A percentile compares a stretch with the other conserved stretches of the same genome.
Conservation (phyloP, 2,329 filamentous ascomycete genomes). For the Colletotrichum cordylinicola region DNA sequence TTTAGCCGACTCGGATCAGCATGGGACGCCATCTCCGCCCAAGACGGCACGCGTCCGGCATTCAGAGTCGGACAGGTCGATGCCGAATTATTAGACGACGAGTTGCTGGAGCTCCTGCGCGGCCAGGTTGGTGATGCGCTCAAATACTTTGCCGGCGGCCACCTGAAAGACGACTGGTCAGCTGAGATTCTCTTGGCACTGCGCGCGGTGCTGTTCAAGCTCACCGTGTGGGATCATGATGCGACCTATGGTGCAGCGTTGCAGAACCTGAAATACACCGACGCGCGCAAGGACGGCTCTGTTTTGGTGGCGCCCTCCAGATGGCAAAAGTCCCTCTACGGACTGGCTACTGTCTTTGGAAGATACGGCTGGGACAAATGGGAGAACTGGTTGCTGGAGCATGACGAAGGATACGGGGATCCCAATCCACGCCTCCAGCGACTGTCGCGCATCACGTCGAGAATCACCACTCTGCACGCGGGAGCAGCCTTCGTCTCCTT, state of each 20-base stretch:
- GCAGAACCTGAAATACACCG: conserved; percentile 89
- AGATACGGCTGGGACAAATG: conserved; percentile 91
- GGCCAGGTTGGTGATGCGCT: conserved; percentile 86
- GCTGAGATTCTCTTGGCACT: conserved; percentile 83
- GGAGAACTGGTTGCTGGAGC: conserved; percentile 83
- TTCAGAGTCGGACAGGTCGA: conserved; percentile 97
- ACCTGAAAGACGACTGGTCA: conserved; percentile 85
- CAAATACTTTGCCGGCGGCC: conserved; percentile 79
- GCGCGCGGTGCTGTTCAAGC: conserved; percentile 85
- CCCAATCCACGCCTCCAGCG: conserved; percentile 55
- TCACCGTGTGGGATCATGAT: conserved; percentile 96
- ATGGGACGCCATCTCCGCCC: conserved; percentile 76
- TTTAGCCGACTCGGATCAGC: conserved; percentile 63
- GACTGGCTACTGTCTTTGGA: conserved; percentile 83
- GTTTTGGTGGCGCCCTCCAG: conserved; percentile 74
- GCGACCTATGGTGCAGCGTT: conserved; percentile 92
- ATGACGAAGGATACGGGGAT: conserved; percentile 74
- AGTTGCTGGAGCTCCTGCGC: conserved; percentile 84
- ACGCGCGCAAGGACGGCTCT: conserved; percentile 72
- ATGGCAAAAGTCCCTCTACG: conserved; percentile 86
- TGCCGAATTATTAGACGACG: conserved; percentile 92
- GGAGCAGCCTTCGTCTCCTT: conserved; percentile 85
- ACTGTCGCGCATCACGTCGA: conserved; percentile 73
- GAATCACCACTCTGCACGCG: conserved; percentile 77
- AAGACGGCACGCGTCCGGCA: conserved; percentile 81